Conservation (phyloP, 768 basidiomycete species). For the Phanerodontia chrysosporium region DNA sequence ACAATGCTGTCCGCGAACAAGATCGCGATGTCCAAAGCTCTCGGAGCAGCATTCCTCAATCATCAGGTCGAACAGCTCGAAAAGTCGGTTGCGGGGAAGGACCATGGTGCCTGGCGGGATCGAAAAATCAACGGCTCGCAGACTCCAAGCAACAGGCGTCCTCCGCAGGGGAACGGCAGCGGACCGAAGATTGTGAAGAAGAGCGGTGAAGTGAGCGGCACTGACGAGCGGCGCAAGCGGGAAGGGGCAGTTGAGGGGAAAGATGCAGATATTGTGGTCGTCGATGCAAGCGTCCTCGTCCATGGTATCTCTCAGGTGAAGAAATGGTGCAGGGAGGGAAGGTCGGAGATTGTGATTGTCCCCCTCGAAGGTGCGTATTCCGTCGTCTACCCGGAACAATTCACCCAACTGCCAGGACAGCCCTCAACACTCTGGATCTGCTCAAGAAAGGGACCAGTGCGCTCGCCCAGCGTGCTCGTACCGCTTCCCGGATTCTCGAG, state of each 20-base stretch:
- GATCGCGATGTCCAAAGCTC: conserved; percentile 79
- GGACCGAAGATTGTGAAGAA: conserved; percentile 11
- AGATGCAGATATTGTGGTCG: conserved; percentile 71
- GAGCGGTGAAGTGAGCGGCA: conserved; percentile 6
- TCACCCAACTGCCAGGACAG: conserved; percentile 35
- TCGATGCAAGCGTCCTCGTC: conserved; percentile 80
- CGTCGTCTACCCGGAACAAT: conserved; percentile 6
- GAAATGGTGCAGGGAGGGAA: conserved; percentile 74
- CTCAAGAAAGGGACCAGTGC: conserved; percentile 85
- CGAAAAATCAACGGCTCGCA: conserved; percentile 18
- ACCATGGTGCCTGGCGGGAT: conserved; percentile 58
- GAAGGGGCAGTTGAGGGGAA: conserved; percentile 30
- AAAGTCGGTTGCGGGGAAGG: conserved; percentile 54
- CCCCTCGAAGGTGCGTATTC: conserved; percentile 77
- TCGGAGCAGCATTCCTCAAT: conserved; percentile 82
- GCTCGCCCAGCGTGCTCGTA: conserved; percentile 77
- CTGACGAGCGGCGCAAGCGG: conserved; percentile 7
- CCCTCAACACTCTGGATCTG: conserved; percentile 85
- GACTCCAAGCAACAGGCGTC: conserved; percentile 1
- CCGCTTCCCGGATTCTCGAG: conserved; percentile 86
- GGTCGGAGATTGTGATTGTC: conserved; percentile 74
- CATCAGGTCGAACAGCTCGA: conserved; percentile 89
- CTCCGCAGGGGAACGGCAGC: neutral
- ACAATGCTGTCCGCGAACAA: conserved; percentile 38
- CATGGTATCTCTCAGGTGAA: conserved; percentile 76